Conservation (phyloP, 75 land plant species). For the Cryptomeria japonica region DNA sequence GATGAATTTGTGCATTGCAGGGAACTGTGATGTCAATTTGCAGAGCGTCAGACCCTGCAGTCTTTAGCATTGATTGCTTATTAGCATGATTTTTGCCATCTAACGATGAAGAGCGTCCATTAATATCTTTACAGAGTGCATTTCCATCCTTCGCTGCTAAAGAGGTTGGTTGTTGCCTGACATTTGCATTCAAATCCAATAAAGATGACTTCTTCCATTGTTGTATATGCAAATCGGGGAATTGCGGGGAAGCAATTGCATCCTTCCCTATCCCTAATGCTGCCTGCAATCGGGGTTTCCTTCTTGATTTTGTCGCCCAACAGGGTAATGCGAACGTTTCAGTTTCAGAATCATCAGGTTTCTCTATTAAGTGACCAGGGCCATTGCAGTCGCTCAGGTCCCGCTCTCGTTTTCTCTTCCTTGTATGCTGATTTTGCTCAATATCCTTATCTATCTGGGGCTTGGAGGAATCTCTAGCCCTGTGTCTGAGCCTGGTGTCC, state of each 20-base stretch:
- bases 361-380: background rate
- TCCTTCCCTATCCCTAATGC: background rate
- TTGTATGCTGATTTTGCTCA: background rate
- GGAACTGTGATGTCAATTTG: background rate
- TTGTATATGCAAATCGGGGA: background rate
- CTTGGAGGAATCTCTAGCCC: background rate
- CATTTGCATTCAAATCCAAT: background rate
- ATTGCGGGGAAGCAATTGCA: background rate
- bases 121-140: background rate
- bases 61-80: background rate
- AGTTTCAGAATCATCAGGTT: background rate
- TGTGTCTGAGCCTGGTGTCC: conserved; percentile 11
- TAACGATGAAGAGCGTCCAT: background rate
- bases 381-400: background rate
- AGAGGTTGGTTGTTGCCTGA: background rate
- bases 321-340: background rate
- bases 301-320: conserved; percentile 11
- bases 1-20: background rate
- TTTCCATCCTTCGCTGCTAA: background rate
- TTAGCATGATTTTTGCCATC: background rate
- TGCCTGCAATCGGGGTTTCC: background rate
- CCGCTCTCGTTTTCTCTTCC: background rate
- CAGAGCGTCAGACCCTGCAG: background rate
- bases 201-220: background rate
- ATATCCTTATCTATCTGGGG: background rate